These are phyloP conservation scores for Candida coleopterorum DNA, from an alignment of 805 yeast genomes.

Conservation along the genomic window DNA sequence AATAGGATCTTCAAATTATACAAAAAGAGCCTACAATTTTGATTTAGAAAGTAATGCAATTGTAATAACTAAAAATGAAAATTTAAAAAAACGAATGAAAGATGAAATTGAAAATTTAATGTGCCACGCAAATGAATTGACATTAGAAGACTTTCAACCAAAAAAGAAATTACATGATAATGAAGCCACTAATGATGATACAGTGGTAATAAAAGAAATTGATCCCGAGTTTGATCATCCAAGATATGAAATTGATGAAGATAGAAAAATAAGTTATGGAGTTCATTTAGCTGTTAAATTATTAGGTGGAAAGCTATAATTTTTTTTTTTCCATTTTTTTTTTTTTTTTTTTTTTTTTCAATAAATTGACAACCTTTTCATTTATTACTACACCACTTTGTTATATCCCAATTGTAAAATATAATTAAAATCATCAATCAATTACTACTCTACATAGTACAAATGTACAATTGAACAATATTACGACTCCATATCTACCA, in stretches of 20 bases:
- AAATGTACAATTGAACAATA: too few relatives aligned
- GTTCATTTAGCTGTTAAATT: conserved; percentile 65
- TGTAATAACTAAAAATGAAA: conserved; percentile 62
- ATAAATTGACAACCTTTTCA: too few relatives aligned
- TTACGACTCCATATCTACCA: too few relatives aligned
- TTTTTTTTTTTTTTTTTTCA: too few relatives aligned
- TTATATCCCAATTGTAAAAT: too few relatives aligned
- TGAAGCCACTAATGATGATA: conserved; percentile 9
- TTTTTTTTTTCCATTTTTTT: too few relatives aligned
- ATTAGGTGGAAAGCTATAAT: conserved; percentile 49
- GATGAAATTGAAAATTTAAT: conserved; percentile 60
- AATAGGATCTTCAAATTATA: conserved; percentile 91
- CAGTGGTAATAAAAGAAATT: conserved; percentile 12
- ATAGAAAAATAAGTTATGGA: conserved; percentile 56
- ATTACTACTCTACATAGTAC: too few relatives aligned
- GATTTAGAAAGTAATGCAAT: conserved; percentile 89
- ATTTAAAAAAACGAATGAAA: conserved; percentile 52
- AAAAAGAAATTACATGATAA: conserved; percentile 11
- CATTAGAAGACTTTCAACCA: conserved; percentile 54
- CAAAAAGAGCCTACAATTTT: conserved; percentile 79
- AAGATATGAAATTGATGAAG: conserved; percentile 41
- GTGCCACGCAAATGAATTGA: conserved; percentile 47
- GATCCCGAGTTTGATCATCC: conserved; percentile 5
- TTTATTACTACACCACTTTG: too few relatives aligned
- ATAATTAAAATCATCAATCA: too few relatives aligned